Conservation (phyloP, 2,329 filamentous ascomycete species). For the Cladophialophora bantiana region DNA sequence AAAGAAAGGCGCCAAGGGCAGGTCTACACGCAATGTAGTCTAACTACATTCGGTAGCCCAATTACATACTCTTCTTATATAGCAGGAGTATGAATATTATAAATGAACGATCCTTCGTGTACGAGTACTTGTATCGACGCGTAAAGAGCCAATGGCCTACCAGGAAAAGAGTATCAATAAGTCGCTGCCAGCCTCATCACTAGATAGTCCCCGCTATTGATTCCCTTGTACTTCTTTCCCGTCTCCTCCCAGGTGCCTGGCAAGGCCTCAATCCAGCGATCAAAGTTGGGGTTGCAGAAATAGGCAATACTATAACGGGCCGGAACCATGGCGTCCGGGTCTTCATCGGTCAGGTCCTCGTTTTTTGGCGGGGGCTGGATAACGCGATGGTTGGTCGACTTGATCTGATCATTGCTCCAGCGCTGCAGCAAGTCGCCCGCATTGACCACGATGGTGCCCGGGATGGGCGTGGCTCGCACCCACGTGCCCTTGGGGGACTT, state of each 20-base stretch:
- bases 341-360: constrained; percentile 53
- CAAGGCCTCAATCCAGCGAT: constrained; percentile 77
- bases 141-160: too few relatives aligned
- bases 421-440: constrained; percentile 84
- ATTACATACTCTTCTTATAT: too few relatives aligned
- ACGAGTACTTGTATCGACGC: too few relatives aligned
- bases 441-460: constrained; percentile 84
- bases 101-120: too few relatives aligned
- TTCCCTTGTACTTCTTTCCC: constrained; percentile 76
- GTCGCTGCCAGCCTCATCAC: constrained; percentile 79
- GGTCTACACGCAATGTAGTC: too few relatives aligned
- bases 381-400: constrained; percentile 87
- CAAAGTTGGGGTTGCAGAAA: constrained; percentile 87
- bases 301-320: constrained; percentile 85
- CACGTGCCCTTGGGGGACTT: constrained; percentile 77
- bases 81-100: too few relatives aligned
- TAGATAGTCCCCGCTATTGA: constrained; percentile 83
- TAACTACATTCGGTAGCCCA: too few relatives aligned
- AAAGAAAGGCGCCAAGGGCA: too few relatives aligned
- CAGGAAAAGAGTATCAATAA: constrained; percentile 53
- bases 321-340: constrained; percentile 63
- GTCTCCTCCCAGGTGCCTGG: constrained; percentile 74
- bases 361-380: constrained; percentile 72
- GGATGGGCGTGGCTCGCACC: constrained; percentile 82
- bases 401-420: constrained; percentile 92